Evolutionary conservation across 176 grass and related monocot species (phyloP), one percentile per base, ranked within the genome.

Genomic region (Chloris gayana): DNA sequence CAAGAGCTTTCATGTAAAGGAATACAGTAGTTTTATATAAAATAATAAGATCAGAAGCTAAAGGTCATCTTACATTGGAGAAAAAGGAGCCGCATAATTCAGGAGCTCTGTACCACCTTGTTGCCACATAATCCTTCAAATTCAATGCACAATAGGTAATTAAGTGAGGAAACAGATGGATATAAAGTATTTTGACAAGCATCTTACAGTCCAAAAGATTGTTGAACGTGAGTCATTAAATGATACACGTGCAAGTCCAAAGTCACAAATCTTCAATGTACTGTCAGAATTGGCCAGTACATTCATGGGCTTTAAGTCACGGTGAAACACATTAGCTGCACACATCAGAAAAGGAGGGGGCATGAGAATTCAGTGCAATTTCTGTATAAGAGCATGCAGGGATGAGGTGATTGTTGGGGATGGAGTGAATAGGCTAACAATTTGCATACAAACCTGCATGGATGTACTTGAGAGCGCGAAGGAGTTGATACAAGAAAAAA

Each of bases 71-170:
- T 94, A 94, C 92, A 76, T 81, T 98, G 63, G 89, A 94, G 81
- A 92, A 94, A 84, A 98, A 98, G 41, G 92, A 94, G 67, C 95
- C 92, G 77, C 95, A 98, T 86, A 98, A 76, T 89, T 98, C 95
- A 89, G 95, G 95, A 69, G 95, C 95, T 11, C 95, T 86, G 38
- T 98, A 98, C 95, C 92, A 98, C 53, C 95, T 92, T 92, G 95
- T 94, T 64, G 95, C 95, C 66, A 98, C 92, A 83, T 98, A 98
- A 83, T 98, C 95, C 95, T 98, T 88, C 14, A 81, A 54, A 87
- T 37, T 60, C 46, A 90, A 87, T 25, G 30, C 60, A 75, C 24
- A 31, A 70, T 68, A 27, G 14, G 53, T 76, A 60, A 73, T 26
- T 54, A 73, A 82, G 46, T 50, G 35, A 54, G 30, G 89, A 85